Evolutionary conservation across 2,329 filamentous ascomycete genomes (phyloP).

Genomic region (Ceratocystis huliohia): DNA sequence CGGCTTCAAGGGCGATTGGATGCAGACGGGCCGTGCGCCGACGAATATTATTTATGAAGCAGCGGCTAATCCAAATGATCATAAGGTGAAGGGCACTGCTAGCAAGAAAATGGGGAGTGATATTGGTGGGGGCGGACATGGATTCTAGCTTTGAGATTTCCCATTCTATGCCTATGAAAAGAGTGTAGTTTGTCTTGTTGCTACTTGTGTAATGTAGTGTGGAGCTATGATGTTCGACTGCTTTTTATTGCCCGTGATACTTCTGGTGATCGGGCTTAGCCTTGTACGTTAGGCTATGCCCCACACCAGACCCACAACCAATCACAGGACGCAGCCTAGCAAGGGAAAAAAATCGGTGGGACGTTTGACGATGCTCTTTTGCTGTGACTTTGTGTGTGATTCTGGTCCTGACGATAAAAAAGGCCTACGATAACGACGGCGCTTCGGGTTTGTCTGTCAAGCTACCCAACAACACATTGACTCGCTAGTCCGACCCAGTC

Average conservation of each 20-base stretch:
- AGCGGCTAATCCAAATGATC: constrained; percentile 81
- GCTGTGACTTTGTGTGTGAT: constrained; percentile 1
- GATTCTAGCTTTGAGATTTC: background rate
- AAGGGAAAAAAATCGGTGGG: constrained; percentile 6
- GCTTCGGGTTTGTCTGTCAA: background rate
- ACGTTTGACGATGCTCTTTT: background rate
- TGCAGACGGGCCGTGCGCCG: constrained; percentile 59
- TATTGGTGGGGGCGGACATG: constrained; percentile 34
- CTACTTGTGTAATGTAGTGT: background rate
- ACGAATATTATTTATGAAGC: constrained; percentile 85
- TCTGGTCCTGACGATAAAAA: background rate
- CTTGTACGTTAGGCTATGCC: constrained; percentile 10
- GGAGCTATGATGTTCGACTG: background rate
- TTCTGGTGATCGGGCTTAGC: background rate
- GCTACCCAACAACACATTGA: background rate
- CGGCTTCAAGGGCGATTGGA: constrained; percentile 91
- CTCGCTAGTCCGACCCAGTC: background rate
- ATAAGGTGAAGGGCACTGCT: constrained; percentile 50
- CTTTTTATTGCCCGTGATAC: background rate
- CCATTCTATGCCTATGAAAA: background rate
- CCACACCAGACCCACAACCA: constrained; percentile 11
- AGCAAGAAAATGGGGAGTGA: constrained; percentile 44
- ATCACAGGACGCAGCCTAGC: constrained; percentile 5
- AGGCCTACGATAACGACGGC: background rate
- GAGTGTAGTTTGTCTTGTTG: background rate